Percentiles rank a stretch among this genome's conserved stretches.
phyloP scores from a whole-genome alignment of 495 filamentous ascomycete species.

The Pyrenula massariospora region DNA sequence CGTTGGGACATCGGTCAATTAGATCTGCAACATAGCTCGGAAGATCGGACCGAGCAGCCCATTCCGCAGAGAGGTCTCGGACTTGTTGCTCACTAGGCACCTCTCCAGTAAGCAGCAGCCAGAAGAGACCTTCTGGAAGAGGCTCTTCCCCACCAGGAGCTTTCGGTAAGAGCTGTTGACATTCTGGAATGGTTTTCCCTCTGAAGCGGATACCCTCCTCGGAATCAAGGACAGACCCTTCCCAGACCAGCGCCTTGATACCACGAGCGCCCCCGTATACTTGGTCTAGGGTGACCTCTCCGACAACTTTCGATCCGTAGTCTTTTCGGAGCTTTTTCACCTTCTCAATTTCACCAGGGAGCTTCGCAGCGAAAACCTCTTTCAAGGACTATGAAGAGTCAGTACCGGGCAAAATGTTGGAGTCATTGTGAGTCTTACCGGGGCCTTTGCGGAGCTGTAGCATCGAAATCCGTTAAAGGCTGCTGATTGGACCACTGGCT shows the following conservation, averaged over 20 bases:
- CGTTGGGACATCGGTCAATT: slow-evolving; percentile 96
- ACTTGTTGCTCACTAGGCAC: slow-evolving; percentile 96
- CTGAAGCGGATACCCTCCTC: slow-evolving; percentile 99
- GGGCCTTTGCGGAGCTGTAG: slow-evolving; percentile 79
- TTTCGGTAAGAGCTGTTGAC: slow-evolving; percentile 93
- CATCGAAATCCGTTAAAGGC: slow-evolving; percentile 72
- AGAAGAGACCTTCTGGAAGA: slow-evolving; percentile 98
- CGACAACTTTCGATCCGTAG: slow-evolving; percentile 84
- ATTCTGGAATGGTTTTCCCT: slow-evolving; percentile 96
- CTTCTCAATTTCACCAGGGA: slow-evolving; percentile 94
- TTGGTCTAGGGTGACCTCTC: slow-evolving; percentile 98
- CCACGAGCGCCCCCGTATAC: slow-evolving; percentile 98
- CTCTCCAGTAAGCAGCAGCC: slow-evolving; percentile 95
- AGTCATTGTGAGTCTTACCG: slow-evolving; percentile 44
- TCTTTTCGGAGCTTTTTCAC: slow-evolving; percentile 97
- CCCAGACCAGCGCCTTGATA: slow-evolving; percentile 97
- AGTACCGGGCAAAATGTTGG: slow-evolving; percentile 12
- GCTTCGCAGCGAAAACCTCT: slow-evolving; percentile 91
- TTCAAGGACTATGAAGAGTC: slow-evolving; percentile 66
- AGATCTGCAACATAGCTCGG: slow-evolving; percentile 97
- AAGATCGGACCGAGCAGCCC: slow-evolving; percentile 92
- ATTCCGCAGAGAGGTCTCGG: slow-evolving; percentile 91
- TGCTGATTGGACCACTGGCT: slow-evolving; percentile 49
- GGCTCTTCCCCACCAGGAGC: slow-evolving; percentile 92
- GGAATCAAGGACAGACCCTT: slow-evolving; percentile 94